phyloP scores from a whole-genome alignment of 176 grass and related monocot species.

The Phyllostachys edulis region DNA sequence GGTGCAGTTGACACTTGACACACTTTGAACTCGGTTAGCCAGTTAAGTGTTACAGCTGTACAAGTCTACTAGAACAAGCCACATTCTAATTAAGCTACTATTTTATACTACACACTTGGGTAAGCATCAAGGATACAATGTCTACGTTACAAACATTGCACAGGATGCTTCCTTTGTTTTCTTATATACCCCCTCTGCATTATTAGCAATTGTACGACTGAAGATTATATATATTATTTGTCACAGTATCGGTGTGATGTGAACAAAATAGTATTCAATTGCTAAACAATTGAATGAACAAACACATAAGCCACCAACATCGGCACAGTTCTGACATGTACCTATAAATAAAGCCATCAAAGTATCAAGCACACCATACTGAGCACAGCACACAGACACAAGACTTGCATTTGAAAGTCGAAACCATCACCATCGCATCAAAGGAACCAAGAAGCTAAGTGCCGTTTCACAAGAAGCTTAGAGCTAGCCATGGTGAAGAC shows the following conservation, averaged over 20 bases:
- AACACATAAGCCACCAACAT: background rate
- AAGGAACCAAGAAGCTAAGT: background rate
- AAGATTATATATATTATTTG: background rate
- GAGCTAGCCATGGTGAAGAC: constrained; percentile 59
- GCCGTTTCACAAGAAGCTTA: background rate
- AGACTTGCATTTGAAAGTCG: background rate
- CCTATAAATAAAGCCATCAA: constrained; percentile 58
- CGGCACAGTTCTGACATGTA: background rate
- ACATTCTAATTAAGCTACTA: background rate
- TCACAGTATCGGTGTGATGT: constrained; percentile 36
- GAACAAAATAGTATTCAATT: constrained; percentile 35
- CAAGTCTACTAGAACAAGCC: constrained; percentile 5
- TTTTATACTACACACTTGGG: constrained; percentile 1
- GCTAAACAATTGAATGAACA: constrained; percentile 26
- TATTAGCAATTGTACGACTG: constrained; percentile 46
- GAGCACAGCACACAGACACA: background rate
- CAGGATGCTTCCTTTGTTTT: constrained; percentile 34
- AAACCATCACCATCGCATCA: constrained; percentile 22
- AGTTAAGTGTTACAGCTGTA: constrained; percentile 4
- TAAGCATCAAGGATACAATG: background rate
- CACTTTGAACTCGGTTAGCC: constrained; percentile 21
- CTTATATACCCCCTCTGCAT: background rate
- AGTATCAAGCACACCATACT: constrained; percentile 31
- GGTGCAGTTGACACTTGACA: constrained; percentile 5
- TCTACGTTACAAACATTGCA: background rate